phyloP scores from a whole-genome alignment of 2,329 filamentous ascomycete genomes.

The Cladosporium sp. region DNA sequence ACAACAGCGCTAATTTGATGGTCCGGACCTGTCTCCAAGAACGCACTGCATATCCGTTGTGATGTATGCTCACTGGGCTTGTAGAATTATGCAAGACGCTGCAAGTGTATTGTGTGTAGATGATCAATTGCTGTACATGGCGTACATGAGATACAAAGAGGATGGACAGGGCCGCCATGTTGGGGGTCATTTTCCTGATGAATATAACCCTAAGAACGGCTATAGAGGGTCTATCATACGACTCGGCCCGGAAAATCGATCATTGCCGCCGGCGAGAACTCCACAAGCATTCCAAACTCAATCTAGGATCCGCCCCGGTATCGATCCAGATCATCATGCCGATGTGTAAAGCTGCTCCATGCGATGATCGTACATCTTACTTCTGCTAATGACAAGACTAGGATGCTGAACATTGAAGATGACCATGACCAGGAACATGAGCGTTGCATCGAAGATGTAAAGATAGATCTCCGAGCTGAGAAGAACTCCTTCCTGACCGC shows the following conservation, averaged over 20 bases:
- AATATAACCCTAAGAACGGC: background rate
- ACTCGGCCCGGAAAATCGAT: background rate
- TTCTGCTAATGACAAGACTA: background rate
- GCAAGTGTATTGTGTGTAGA: too few relatives aligned
- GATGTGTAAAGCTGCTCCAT: conserved; percentile 1
- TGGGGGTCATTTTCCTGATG: too few relatives aligned
- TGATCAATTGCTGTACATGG: too few relatives aligned
- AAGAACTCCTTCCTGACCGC: conserved; percentile 39
- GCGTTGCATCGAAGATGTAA: conserved; percentile 47
- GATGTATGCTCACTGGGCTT: too few relatives aligned
- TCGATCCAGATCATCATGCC: background rate
- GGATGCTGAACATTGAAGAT: conserved; percentile 20
- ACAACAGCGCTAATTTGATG: too few relatives aligned
- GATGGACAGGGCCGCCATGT: too few relatives aligned
- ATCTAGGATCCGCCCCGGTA: background rate
- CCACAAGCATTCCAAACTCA: background rate
- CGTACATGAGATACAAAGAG: too few relatives aligned
- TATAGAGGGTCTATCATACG: background rate
- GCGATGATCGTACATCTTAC: background rate
- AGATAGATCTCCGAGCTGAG: conserved; percentile 45
- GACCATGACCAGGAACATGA: conserved; percentile 39
- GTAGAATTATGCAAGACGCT: too few relatives aligned
- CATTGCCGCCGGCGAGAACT: background rate
- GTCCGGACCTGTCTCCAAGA: too few relatives aligned
- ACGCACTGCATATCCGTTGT: too few relatives aligned